Conservation (phyloP, 805 yeast species). For the Candida caryicola region DNA sequence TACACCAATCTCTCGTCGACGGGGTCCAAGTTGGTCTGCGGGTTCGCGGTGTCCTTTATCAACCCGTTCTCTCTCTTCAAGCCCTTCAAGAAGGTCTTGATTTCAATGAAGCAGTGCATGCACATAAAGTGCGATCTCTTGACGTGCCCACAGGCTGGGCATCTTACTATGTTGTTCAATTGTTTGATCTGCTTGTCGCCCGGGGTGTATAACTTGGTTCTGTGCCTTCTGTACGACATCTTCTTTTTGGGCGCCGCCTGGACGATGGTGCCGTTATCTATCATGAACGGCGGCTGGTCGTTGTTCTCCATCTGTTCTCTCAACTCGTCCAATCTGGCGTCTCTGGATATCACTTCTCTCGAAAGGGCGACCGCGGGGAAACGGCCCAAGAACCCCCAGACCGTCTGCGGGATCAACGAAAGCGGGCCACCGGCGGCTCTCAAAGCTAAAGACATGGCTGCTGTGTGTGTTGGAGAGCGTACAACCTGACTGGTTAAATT, state of each 20-base stretch:
- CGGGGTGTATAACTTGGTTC: conserved; percentile 79
- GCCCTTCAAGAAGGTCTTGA: conserved; percentile 68
- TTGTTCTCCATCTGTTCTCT: conserved; percentile 37
- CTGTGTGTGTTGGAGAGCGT: neutral
- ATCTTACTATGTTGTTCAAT: conserved; percentile 73
- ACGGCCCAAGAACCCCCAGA: conserved; percentile 11
- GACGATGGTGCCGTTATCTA: conserved; percentile 65
- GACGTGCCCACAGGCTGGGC: conserved; percentile 93
- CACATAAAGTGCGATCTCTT: conserved; percentile 90
- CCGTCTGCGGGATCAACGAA: conserved; percentile 3
- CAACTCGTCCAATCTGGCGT: conserved; percentile 34
- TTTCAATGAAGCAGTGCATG: conserved; percentile 86
- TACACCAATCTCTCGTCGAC: conserved; percentile 64
- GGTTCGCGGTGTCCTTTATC: conserved; percentile 28
- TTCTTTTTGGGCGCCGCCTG: conserved; percentile 94
- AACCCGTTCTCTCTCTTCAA: conserved; percentile 32
- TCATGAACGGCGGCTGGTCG: conserved; percentile 39
- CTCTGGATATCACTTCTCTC: conserved; percentile 8
- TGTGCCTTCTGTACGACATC: conserved; percentile 79
- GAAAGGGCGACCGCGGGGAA: conserved; percentile 9
- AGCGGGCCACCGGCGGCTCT: conserved; percentile 15
- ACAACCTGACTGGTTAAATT: too few relatives aligned
- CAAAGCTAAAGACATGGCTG: conserved; percentile 25
- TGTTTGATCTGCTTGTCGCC: conserved; percentile 78
- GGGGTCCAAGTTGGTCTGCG: conserved; percentile 49